Evolutionary conservation across 2,329 filamentous ascomycete genomes (phyloP), one percentile per base, ranked within the genome.

Genomic region (Apiospora aurea): DNA sequence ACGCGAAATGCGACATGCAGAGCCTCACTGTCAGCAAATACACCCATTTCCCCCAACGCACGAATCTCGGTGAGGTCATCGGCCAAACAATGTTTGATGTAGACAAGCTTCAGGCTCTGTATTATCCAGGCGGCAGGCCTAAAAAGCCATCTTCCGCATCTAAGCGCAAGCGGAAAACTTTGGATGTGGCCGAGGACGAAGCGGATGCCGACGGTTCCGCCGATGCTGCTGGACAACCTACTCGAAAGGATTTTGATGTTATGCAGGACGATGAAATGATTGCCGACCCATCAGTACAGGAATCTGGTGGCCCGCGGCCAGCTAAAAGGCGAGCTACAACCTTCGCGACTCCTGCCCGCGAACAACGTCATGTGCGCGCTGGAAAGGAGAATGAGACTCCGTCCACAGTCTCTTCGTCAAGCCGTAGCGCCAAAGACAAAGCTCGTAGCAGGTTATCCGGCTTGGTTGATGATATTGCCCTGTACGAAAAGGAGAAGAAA

Each of bases 401-500:
- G 0, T 91, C 90, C 0, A 87, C 84, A 1, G 76, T 84, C 49
- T 89, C 92, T 2, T 93, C 91, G 1, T 91, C 92, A 38, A 94
- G 93, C 75, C 92, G 96, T 71, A 96, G 94, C 77, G 96, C 96
- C 18, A 99, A 98, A 80, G 91, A 93, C 53, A 92, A 93, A 78
- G 96, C 96, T 16, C 84, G 92, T n/a, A 89, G 91, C 46, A 91
- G 90, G 75, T 84, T 98, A 10, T 94, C 96, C 70, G 88, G 90
- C 47, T 86, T 96, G 72, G 95, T 94, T 0, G 89, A 92, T 0
- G 96, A 99, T 79, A 95, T 98, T 78, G 92, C 92, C 2, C 85
- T 97, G 44, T 99, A 96, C 78, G 93, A 98, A 79, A 97, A 96
- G 80, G 96, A 99, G 83, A 94, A 90, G 85, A 98, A 97, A 84